A percentile compares a stretch with the other conserved stretches of the same genome.
Conservation (phyloP, 805 yeast genomes). For the Yamadazyma insecticola region DNA sequence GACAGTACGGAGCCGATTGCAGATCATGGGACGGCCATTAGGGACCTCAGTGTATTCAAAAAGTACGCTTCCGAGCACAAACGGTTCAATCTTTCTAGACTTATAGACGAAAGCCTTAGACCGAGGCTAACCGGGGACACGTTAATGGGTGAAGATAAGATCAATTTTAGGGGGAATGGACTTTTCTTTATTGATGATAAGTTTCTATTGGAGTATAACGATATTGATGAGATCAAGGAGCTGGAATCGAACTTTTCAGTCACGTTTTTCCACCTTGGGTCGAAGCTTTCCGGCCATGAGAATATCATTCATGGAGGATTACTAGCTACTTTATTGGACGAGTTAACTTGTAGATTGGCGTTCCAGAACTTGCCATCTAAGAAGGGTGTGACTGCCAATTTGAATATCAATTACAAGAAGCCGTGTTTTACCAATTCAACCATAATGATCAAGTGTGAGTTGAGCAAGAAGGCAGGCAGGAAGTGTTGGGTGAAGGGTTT, state of each 20-base stretch:
- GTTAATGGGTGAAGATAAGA: slow-evolving; percentile 29
- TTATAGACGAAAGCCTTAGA: slow-evolving; percentile 22
- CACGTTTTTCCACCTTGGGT: slow-evolving; percentile 38
- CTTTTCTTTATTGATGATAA: slow-evolving; percentile 31
- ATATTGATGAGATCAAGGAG: slow-evolving; percentile 14
- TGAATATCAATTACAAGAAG: slow-evolving; percentile 34
- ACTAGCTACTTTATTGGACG: slow-evolving; percentile 39
- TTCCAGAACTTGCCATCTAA: slow-evolving; percentile 36
- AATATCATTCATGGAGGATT: slow-evolving; percentile 42
- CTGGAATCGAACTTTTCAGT: slow-evolving; percentile 25
- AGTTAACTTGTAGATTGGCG: slow-evolving; percentile 38
- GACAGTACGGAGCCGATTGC: too few relatives aligned
- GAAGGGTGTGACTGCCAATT: slow-evolving; percentile 41
- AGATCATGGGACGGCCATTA: too few relatives aligned
- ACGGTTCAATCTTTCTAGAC: slow-evolving; percentile 8
- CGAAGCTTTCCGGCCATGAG: slow-evolving; percentile 34
- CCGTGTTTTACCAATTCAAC: slow-evolving; percentile 31
- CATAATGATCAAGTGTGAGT: slow-evolving; percentile 30
- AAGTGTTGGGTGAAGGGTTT: slow-evolving; percentile 37
- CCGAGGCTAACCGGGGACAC: slow-evolving; percentile 36
- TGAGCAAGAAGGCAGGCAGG: slow-evolving; percentile 30
- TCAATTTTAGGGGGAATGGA: slow-evolving; percentile 27
- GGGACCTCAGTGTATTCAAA: slow-evolving; percentile 2
- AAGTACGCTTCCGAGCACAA: slow-evolving; percentile 4
- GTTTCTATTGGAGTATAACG: slow-evolving; percentile 20